Conservation (phyloP, 305 asterid genomes). For the Fraxinus platypoda region DNA sequence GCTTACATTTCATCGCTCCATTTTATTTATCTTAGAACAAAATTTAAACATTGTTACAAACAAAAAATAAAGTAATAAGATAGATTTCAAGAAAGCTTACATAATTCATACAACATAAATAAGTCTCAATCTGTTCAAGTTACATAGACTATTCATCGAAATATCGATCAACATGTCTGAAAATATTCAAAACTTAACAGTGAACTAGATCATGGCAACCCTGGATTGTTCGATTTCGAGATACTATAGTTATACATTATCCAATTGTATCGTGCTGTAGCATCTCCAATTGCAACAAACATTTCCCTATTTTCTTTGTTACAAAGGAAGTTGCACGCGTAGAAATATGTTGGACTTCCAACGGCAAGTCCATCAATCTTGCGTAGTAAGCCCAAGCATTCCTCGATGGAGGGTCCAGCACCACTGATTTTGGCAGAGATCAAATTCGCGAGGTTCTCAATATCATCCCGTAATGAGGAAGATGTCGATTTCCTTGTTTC, state of each 20-base stretch:
- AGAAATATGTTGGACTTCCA: background rate
- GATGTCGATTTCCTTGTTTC: background rate
- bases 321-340: slow-evolving; percentile 2
- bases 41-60: background rate
- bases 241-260: background rate
- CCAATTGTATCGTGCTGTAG: background rate
- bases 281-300: slow-evolving; percentile 1
- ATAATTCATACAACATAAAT: background rate
- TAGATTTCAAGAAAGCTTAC: background rate
- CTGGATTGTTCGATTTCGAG: background rate
- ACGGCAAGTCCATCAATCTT: background rate
- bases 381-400: background rate
- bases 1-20: background rate
- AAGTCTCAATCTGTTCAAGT: background rate
- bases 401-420: background rate
- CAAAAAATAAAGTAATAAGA: background rate
- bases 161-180: background rate
- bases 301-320: background rate
- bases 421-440: background rate
- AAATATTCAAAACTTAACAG: background rate
- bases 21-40: background rate
- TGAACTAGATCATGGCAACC: background rate
- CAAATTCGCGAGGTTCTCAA: background rate
- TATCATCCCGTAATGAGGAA: background rate
- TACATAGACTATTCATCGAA: background rate